Evolutionary conservation across 768 basidiomycete genomes (phyloP), one percentile per base, ranked within the genome.

Genomic region (Naganishia onofrii): DNA sequence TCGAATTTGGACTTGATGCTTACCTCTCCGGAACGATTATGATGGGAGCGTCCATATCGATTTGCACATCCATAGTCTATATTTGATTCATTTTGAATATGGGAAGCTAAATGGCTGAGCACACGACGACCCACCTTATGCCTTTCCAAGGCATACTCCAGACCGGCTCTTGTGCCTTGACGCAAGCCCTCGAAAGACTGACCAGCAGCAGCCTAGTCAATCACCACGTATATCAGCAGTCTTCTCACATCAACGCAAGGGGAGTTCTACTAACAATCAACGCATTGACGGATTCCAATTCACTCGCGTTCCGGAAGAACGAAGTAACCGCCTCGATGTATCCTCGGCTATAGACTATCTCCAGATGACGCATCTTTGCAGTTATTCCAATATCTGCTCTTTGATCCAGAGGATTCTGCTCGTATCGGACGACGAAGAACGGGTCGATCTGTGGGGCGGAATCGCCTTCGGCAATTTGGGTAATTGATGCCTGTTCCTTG

Each of bases 11-110:
- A 23, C 44, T 38, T 52, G 26, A 13, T 21, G 79, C 84, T 67
- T 77, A 93, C 92, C 92, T 88, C 82, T 98, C 95, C 0, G 96
- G 96, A 65, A 98, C 86, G 75, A 99, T 92, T 77, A 99, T 96
- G 74, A 99, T 87, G 6, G 96, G 96, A 0, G 96, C 93, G 75
- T 95, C 91, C 85, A 99, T 86, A 76, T 99, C 94, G 83, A 99
- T 87, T 73, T 92, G 90, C n/a, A 99, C 84, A 78, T 98, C 94
- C 53, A 98, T 84, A 0, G 96, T 98, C 84, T 73, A 32, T 19
- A 8, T 21, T 26, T 63, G 7, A 1, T 7, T 6, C 23, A 26
- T n/a, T 5, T 44, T 19, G 28, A 29, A 8, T n/a, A 17, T 29
- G 6, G 19, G 29, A 32, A 67, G 60, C 57, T 38, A 23, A 9